phyloP scores from a whole-genome alignment of 192 early-diverging fungal species.

The Coemansia sp. region DNA sequence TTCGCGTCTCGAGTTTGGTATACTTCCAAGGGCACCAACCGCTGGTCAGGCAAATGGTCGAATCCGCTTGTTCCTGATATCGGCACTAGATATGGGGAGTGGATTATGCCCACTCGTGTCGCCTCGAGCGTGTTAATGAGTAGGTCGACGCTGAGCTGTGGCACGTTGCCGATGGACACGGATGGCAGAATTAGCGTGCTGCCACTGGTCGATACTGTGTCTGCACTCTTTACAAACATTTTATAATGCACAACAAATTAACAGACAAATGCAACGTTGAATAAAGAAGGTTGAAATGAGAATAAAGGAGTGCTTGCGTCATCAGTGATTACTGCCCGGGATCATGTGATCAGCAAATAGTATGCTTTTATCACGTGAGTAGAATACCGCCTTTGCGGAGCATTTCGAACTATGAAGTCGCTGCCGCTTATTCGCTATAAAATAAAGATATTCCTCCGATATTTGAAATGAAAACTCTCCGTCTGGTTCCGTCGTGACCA shows the following conservation, averaged over 20 bases:
- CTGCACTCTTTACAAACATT: background rate
- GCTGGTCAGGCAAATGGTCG: constrained; percentile 26
- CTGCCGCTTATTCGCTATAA: background rate
- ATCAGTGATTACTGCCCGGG: background rate
- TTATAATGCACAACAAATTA: background rate
- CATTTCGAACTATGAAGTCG: too few species aligned
- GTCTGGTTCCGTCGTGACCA: background rate
- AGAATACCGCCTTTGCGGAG: too few species aligned
- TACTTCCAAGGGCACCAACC: constrained; percentile 55
- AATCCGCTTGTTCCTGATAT: constrained; percentile 57
- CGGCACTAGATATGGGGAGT: constrained; percentile 59
- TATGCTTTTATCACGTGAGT: too few species aligned
- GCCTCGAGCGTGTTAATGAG: constrained; percentile 64
- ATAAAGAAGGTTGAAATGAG: background rate
- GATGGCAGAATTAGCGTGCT: constrained; percentile 57
- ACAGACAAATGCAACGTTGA: background rate
- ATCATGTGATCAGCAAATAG: background rate
- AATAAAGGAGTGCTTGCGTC: background rate
- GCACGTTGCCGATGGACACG: constrained; percentile 79
- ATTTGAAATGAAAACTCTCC: constrained; percentile 1
- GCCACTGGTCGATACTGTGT: constrained; percentile 1
- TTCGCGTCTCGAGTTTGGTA: constrained; percentile 65
- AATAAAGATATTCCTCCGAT: background rate
- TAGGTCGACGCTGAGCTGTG: constrained; percentile 70
- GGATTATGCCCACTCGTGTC: constrained; percentile 63